phyloP scores from a whole-genome alignment of 257 asterid species.

The Solanum medicagineum region DNA sequence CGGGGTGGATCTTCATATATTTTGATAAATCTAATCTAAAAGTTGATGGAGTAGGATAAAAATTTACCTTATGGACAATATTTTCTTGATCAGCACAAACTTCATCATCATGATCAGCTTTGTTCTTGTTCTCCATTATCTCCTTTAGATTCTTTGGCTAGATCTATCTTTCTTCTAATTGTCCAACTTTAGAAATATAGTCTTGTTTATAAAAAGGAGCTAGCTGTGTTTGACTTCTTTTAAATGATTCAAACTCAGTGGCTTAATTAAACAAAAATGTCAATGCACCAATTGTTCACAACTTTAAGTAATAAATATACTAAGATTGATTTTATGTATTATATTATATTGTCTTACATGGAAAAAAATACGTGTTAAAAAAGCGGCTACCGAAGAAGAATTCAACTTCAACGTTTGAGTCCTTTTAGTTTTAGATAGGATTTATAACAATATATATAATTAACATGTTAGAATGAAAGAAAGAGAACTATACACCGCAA shows the following conservation, averaged over 20 bases:
- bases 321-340: background rate
- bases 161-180: background rate
- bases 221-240: constrained; percentile 55
- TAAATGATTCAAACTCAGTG: constrained; percentile 39
- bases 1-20: background rate
- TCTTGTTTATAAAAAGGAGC: constrained; percentile 28
- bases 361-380: background rate
- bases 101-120: constrained; percentile 30
- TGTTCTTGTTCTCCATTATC: constrained; percentile 22
- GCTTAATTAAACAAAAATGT: constrained; percentile 41
- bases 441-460: too few relatives aligned
- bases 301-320: background rate
- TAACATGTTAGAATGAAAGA: background rate
- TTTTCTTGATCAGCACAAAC: constrained; percentile 29
- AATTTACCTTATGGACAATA: background rate
- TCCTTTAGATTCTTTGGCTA: constrained; percentile 2
- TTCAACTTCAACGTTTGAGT: constrained; percentile 90
- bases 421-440: constrained; percentile 33
- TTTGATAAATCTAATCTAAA: background rate
- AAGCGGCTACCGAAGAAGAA: constrained; percentile 22
- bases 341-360: background rate
- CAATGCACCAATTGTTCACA: constrained; percentile 49
- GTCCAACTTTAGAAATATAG: constrained; percentile 11
- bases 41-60: background rate
- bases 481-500: constrained; percentile 23